phyloP scores from a whole-genome alignment of 345 rosid genomes.

The Mallotus nudiflorus region DNA sequence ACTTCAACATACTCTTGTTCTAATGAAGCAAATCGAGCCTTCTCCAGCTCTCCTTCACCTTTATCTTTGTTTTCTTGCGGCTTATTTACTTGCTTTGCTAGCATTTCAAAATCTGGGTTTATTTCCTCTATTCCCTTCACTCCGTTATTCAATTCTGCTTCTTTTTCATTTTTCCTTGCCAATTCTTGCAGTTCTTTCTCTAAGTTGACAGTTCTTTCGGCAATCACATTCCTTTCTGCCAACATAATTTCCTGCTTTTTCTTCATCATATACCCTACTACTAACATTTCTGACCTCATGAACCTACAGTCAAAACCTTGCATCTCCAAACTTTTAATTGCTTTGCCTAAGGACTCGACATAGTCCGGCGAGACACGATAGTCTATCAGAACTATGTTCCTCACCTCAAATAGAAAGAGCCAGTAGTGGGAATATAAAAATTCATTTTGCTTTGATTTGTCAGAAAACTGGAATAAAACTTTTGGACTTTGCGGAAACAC shows the following conservation, averaged over 20 bases:
- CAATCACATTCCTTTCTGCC: constrained; percentile 27
- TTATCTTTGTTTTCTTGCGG: not conserved
- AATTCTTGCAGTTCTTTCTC: constrained; percentile 18
- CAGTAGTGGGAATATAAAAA: constrained; percentile 25
- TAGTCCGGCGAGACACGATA: constrained; percentile 21
- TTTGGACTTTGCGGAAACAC: constrained; percentile 31
- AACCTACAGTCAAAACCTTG: constrained; percentile 36
- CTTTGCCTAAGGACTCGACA: constrained; percentile 25
- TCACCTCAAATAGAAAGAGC: constrained; percentile 30
- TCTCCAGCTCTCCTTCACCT: constrained; percentile 1
- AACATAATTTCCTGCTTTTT: constrained; percentile 15
- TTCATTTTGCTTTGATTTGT: constrained; percentile 18
- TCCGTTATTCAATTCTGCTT: constrained; percentile 1
- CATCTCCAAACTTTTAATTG: constrained; percentile 23
- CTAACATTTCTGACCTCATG: constrained; percentile 31
- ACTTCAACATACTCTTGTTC: constrained; percentile 15
- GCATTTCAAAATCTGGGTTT: not conserved
- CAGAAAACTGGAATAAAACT: constrained; percentile 4
- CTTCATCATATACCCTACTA: constrained; percentile 24
- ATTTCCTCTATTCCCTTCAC: constrained; percentile 1
- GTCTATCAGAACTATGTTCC: constrained; percentile 28
- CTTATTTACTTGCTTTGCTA: not conserved
- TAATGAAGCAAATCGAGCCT: constrained; percentile 3
- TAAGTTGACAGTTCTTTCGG: constrained; percentile 13
- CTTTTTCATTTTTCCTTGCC: not conserved